These are phyloP conservation scores for Leccinum boreale DNA, from an alignment of 768 basidiomycete genomes.

Conservation along the genomic window DNA sequence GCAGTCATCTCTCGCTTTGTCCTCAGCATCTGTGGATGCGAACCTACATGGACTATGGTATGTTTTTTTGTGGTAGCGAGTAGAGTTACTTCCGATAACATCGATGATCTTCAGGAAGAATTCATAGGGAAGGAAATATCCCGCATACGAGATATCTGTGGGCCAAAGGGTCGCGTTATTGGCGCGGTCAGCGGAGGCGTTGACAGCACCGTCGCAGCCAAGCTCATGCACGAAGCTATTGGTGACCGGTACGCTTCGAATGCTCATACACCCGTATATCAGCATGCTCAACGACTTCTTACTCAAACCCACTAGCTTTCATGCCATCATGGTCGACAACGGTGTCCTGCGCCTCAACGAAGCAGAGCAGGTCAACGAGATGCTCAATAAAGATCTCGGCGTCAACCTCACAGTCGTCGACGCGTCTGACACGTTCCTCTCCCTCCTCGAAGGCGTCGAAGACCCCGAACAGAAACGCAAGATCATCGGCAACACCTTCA, in stretches of 20 bases:
- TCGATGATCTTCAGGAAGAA: conserved; percentile 60
- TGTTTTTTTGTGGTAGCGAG: conserved; percentile 9
- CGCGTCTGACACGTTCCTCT: conserved; percentile 90
- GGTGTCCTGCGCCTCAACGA: conserved; percentile 94
- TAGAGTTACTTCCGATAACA: not conserved
- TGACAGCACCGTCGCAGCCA: conserved; percentile 97
- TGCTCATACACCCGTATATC: not conserved
- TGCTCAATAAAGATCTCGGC: conserved; percentile 90
- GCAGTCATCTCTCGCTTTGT: conserved; percentile 88
- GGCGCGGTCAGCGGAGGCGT: conserved; percentile 98
- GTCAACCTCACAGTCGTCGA: conserved; percentile 96
- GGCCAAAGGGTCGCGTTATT: conserved; percentile 91
- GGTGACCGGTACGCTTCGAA: conserved; percentile 72
- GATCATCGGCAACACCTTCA: conserved; percentile 99
- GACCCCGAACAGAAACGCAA: conserved; percentile 97
- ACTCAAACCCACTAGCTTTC: conserved; percentile 60
- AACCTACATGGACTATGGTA: conserved; percentile 92
- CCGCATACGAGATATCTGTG: conserved; percentile 92
- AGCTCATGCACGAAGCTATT: conserved; percentile 99
- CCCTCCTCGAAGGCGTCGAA: conserved; percentile 83
- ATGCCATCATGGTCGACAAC: conserved; percentile 99
- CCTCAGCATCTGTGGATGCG: conserved; percentile 78
- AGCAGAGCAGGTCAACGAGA: conserved; percentile 84
- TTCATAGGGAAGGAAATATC: conserved; percentile 97
- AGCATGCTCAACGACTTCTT: not conserved